phyloP scores from a whole-genome alignment of 495 filamentous ascomycete genomes.

The Aspergillus coremiiformis region DNA sequence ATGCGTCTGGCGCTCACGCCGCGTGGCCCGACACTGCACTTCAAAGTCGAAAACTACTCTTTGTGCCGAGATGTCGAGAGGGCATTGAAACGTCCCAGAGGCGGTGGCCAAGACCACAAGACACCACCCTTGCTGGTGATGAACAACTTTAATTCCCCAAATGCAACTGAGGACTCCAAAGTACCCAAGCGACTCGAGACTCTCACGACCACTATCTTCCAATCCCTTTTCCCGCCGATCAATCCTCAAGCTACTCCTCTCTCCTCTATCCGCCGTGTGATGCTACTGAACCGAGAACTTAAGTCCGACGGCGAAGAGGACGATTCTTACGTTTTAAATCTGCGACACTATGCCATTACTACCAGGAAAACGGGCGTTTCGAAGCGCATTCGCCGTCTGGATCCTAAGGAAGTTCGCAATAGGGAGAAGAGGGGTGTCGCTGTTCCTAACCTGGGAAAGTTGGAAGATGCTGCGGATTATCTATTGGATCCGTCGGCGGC shows the following conservation, averaged over 20 bases:
- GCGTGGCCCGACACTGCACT: slow-evolving; percentile 86
- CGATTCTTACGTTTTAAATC: slow-evolving; percentile 74
- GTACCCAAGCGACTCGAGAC: slow-evolving; percentile 80
- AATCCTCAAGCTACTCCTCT: slow-evolving; percentile 85
- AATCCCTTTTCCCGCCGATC: slow-evolving; percentile 93
- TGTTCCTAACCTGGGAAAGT: slow-evolving; percentile 80
- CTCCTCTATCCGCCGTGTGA: slow-evolving; percentile 77
- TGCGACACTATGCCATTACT: slow-evolving; percentile 91
- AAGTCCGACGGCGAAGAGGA: slow-evolving; percentile 42
- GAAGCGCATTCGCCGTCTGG: slow-evolving; percentile 70
- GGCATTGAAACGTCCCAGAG: slow-evolving; percentile 71
- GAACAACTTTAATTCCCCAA: slow-evolving; percentile 85
- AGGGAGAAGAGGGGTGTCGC: slow-evolving; percentile 56
- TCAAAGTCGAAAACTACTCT: slow-evolving; percentile 93
- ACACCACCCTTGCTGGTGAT: slow-evolving; percentile 87
- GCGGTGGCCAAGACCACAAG: slow-evolving; percentile 72
- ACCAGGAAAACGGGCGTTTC: slow-evolving; percentile 81
- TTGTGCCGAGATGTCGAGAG: slow-evolving; percentile 82
- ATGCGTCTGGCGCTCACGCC: slow-evolving; percentile 83
- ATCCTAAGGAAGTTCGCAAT: slow-evolving; percentile 71
- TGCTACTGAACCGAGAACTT: slow-evolving; percentile 79
- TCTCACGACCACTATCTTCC: slow-evolving; percentile 90
- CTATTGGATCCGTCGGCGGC: slow-evolving; percentile 78
- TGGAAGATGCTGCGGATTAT: slow-evolving; percentile 93
- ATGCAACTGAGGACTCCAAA: slow-evolving; percentile 49